Conservation (phyloP, 148 eudicot genomes). For the Cornus florida region DNA sequence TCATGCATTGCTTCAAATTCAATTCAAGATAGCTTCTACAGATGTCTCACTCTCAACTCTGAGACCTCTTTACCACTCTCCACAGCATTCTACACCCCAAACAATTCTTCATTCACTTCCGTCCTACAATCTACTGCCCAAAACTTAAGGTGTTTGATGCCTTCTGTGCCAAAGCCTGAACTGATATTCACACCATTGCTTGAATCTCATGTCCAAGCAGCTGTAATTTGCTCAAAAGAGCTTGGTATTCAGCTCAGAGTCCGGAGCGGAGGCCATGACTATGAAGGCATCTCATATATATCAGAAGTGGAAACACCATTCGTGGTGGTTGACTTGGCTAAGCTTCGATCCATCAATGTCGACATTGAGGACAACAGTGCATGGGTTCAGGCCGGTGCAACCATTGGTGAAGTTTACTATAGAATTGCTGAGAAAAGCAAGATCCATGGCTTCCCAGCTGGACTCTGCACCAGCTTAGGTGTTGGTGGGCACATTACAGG, state of each 20-base stretch:
- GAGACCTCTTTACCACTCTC: background rate
- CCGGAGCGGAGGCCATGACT: constrained; percentile 50
- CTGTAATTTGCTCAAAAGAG: constrained; percentile 10
- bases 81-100: background rate
- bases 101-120: background rate
- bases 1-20: background rate
- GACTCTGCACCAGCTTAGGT: constrained; percentile 37
- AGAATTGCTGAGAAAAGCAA: constrained; percentile 32
- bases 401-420: constrained; percentile 38
- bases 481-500: constrained; percentile 44
- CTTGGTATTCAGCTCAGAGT: constrained; percentile 9
- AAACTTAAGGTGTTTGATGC: constrained; percentile 13
- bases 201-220: constrained; percentile 21
- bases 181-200: constrained; percentile 16
- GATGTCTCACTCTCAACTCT: background rate
- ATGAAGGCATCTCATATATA: constrained; percentile 38
- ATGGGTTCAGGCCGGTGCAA: constrained; percentile 49
- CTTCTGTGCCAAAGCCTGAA: constrained; percentile 13
- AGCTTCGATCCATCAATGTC: constrained; percentile 26
- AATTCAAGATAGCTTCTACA: background rate
- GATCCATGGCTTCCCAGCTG: constrained; percentile 36
- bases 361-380: constrained; percentile 24
- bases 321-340: constrained; percentile 30
- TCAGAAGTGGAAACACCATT: constrained; percentile 25
- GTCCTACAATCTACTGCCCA: constrained; percentile 5